Percentiles rank a stretch among this genome's conserved stretches.
Evolutionary conservation across 805 yeast genomes (phyloP).

Genomic region (Lipomyces mesembrius): DNA sequence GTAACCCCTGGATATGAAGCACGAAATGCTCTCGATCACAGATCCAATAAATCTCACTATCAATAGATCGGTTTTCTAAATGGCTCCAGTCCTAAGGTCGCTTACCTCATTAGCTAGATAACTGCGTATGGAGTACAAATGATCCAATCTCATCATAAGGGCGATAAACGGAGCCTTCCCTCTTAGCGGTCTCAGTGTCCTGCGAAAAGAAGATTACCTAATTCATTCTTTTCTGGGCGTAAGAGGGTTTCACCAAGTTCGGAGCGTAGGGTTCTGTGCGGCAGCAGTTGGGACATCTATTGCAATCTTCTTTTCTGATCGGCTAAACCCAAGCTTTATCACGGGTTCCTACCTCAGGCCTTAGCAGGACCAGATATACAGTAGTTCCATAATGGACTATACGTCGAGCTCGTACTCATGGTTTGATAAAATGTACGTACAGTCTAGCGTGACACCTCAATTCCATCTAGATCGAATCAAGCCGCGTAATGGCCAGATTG

Average conservation of each 20-base stretch:
- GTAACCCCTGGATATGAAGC: not conserved
- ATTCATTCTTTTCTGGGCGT: not conserved
- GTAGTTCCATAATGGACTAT: constrained; percentile 16
- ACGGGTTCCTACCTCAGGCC: too few species aligned
- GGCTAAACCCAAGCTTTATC: too few species aligned
- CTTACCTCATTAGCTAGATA: not conserved
- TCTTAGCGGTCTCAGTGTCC: too few species aligned
- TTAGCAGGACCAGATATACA: not conserved
- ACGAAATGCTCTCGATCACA: not conserved
- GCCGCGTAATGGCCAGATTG: constrained; percentile 1
- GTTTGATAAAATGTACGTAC: constrained; percentile 27
- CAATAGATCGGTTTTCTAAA: not conserved
- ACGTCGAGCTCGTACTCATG: constrained; percentile 12
- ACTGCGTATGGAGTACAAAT: not conserved
- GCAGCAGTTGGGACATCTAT: too few species aligned
- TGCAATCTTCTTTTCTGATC: not conserved
- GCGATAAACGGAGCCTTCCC: not conserved
- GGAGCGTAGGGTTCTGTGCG: not conserved
- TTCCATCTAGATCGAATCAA: too few species aligned
- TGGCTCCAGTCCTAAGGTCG: not conserved
- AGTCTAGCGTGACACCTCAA: not conserved
- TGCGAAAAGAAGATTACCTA: not conserved
- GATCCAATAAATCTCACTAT: not conserved
- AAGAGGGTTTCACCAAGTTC: not conserved
- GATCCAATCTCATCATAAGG: not conserved